Evolutionary conservation across 192 early-diverging fungal genomes (phyloP), one percentile per base, ranked within the genome.

Genomic region (Umbelopsis isabellina): DNA sequence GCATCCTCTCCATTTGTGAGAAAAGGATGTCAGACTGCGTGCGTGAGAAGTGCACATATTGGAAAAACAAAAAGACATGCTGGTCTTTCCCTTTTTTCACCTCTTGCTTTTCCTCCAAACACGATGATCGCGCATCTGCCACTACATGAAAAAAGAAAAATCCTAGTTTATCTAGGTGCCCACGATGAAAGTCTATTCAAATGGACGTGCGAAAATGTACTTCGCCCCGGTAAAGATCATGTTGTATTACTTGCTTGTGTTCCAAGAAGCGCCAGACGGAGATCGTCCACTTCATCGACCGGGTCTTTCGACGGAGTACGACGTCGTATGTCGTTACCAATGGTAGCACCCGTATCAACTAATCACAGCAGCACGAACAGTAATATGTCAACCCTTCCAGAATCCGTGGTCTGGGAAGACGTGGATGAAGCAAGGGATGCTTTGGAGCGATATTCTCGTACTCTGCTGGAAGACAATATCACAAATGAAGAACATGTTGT

Each of bases 231-330:
- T 35, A 61, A 61, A 61, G 55, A 61, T 61, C 55, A 61, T 61
- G 55, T 61, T 61, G 55, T 61, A 61, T 61, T 61, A 61, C 25
- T 61, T 37, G 55, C 55, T 61, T 61, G 55, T 61, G 55, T 61
- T 61, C 55, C 55, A 61, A 61, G 27, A 33, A 30, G 27, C 55
- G 55, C 27, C 13, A 61, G 55, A 25, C 30, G 55, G 7, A 61
- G 55, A 61, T 61, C 55, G 2, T 61, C 55, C 10, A 61, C 55
- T 11, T 61, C 55, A n/a, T 61, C 55, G 0, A 61, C 55, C 1
- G 55, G 55, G 3, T 61, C 55, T 4, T 61, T 61, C 33, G 55
- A 61, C 4, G 55, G 55, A 13, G 55, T 61, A 35, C 6, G 55
- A 16, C 55, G 55, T 16, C 25, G 55, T 0, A n/a, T 61, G 30